These are phyloP conservation scores for Erodium chrysanthum DNA, from an alignment of 441 rosid species.

Conservation along the genomic window DNA sequence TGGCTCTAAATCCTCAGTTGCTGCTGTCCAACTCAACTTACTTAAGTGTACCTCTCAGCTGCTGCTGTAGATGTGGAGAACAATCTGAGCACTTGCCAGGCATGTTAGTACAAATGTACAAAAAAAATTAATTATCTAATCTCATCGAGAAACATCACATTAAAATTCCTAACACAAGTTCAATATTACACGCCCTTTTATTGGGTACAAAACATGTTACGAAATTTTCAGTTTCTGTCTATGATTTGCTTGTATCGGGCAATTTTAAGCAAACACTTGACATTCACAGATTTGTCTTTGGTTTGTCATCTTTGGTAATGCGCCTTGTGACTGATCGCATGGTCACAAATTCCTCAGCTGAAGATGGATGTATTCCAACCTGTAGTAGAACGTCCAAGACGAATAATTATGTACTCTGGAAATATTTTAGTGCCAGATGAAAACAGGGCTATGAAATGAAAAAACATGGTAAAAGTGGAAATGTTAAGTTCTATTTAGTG, in stretches of 20 bases:
- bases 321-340: slow-evolving; percentile 74
- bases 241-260: background rate
- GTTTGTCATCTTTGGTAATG: slow-evolving; percentile 31
- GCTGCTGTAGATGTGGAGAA: background rate
- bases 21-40: no score
- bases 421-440: background rate
- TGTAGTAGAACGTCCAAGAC: slow-evolving; percentile 16
- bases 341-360: slow-evolving; percentile 97
- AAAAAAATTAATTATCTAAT: no score
- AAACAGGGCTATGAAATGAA: no score
- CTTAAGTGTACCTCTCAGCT: no score
- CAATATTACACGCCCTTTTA: background rate
- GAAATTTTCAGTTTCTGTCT: background rate
- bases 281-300: slow-evolving; percentile 47
- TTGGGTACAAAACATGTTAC: background rate
- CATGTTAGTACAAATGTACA: background rate
- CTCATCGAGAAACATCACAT: background rate
- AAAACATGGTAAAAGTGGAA: no score
- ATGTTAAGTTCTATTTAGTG: background rate
- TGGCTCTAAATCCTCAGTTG: no score
- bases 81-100: background rate
- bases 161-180: background rate
- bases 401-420: background rate
- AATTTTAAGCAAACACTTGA: background rate
- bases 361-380: slow-evolving; percentile 97